These are phyloP conservation scores for Xanthoceras sorbifolium DNA, from an alignment of 345 rosid species.

Conservation along the genomic window DNA sequence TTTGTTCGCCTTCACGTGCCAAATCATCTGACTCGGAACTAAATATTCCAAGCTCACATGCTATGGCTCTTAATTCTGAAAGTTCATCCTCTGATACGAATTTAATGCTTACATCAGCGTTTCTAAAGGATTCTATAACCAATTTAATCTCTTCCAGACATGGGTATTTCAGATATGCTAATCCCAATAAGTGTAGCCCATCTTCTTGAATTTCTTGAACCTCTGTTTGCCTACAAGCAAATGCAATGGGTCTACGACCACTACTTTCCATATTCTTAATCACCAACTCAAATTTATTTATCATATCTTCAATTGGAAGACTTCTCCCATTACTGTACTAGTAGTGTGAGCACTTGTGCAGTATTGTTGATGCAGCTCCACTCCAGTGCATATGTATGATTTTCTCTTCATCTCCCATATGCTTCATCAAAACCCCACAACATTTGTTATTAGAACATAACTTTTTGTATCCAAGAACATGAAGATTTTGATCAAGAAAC, in stretches of 20 bases:
- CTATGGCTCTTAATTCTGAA: slow-evolving; percentile 21
- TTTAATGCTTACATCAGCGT: slow-evolving; percentile 23
- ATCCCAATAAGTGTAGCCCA: slow-evolving; percentile 19
- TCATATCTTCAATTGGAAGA: slow-evolving; percentile 3
- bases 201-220: slow-evolving; percentile 6
- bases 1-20: slow-evolving; percentile 13
- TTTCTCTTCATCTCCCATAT: slow-evolving; percentile 7
- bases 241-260: slow-evolving; percentile 27
- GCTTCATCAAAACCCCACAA: slow-evolving; percentile 18
- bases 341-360: slow-evolving; percentile 29
- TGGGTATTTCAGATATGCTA: slow-evolving; percentile 22
- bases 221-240: slow-evolving; percentile 30
- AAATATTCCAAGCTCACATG: slow-evolving; percentile 18
- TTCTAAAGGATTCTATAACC: background rate
- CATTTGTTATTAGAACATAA: background rate
- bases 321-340: slow-evolving; percentile 20
- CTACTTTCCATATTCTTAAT: slow-evolving; percentile 21
- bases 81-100: slow-evolving; percentile 24
- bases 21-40: background rate
- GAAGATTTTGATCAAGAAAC: slow-evolving; percentile 1
- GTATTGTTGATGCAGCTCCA: slow-evolving; percentile 27
- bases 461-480: background rate
- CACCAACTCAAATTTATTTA: slow-evolving; percentile 6
- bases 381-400: slow-evolving; percentile 22
- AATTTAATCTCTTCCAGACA: slow-evolving; percentile 1